phyloP scores from a whole-genome alignment of 163 green algal genomes.

The Chlamydomonas reinhardtii region DNA sequence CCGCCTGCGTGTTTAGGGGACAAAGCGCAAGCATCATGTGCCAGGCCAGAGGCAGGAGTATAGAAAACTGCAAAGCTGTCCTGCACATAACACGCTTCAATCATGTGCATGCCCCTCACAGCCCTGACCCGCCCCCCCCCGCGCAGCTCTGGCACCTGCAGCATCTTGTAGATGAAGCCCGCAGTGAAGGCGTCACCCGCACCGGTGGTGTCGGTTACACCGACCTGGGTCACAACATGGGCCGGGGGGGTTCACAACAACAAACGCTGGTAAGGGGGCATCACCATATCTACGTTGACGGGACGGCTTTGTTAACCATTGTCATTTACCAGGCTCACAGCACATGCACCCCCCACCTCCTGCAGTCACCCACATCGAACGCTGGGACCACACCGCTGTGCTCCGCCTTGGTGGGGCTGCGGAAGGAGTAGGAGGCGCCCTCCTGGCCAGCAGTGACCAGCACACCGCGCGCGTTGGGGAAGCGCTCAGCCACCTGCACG shows the following conservation, averaged over 20 bases:
- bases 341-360: not conserved
- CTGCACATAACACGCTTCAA: no score
- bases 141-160: slow-evolving; percentile 37
- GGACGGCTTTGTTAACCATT: no score
- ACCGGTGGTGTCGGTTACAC: slow-evolving; percentile 90
- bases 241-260: not conserved
- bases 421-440: slow-evolving; percentile 85
- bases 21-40: no score
- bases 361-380: slow-evolving; percentile 47
- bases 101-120: no score
- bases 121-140: no score
- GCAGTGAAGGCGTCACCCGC: slow-evolving; percentile 91
- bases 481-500: slow-evolving; percentile 70
- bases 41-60: no score
- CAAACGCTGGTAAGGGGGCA: no score
- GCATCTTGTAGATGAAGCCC: slow-evolving; percentile 77
- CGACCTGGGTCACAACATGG: slow-evolving; percentile 55
- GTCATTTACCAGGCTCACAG: not conserved
- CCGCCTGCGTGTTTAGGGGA: slow-evolving; percentile 50
- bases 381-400: slow-evolving; percentile 78
- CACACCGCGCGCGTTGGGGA: slow-evolving; percentile 73
- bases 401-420: slow-evolving; percentile 61
- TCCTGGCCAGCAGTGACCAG: slow-evolving; percentile 85
- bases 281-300: no score
- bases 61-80: no score